These are phyloP conservation scores for Coniella vitis DNA, from an alignment of 2,329 filamentous ascomycete species.

Conservation along the genomic window DNA sequence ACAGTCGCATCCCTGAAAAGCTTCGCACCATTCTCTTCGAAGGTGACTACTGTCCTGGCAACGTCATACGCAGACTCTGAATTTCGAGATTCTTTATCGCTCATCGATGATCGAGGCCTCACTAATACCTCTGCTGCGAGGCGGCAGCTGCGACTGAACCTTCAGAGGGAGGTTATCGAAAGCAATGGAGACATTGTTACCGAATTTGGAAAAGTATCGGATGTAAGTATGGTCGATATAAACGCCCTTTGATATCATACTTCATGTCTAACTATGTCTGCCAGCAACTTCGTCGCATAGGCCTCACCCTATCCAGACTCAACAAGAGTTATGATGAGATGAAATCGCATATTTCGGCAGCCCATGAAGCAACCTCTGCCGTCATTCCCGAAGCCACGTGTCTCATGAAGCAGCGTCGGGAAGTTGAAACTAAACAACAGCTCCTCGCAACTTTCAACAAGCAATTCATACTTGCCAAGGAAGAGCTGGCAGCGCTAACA, in stretches of 20 bases:
- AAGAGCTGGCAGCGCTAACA: conserved; percentile 69
- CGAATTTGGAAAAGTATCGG: conserved; percentile 84
- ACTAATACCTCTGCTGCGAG: conserved; percentile 72
- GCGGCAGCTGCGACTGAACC: conserved; percentile 69
- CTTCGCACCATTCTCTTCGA: conserved; percentile 66
- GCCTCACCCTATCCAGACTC: conserved; percentile 66
- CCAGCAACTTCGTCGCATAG: conserved; percentile 82
- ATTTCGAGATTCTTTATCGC: conserved; percentile 74
- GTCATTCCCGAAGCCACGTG: conserved; percentile 70
- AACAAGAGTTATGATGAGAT: conserved; percentile 78
- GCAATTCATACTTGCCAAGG: conserved; percentile 79
- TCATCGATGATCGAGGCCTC: conserved; percentile 66
- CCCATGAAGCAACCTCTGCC: conserved; percentile 66
- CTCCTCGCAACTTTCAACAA: conserved; percentile 69
- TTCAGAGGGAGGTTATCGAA: conserved; percentile 88
- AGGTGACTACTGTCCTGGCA: conserved; percentile 79
- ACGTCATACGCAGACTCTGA: conserved; percentile 89
- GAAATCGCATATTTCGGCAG: conserved; percentile 67
- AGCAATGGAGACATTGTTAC: conserved; percentile 84
- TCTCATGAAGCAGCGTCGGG: conserved; percentile 64
- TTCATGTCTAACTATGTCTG: conserved; percentile 3
- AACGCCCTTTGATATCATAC: neutral
- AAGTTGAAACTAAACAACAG: conserved; percentile 73
- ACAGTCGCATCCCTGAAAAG: conserved; percentile 31
- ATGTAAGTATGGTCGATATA: conserved; percentile 46